Percentiles rank a stretch among this genome's conserved stretches.
Conservation (phyloP, 805 yeast genomes). For the Pichia sporocuriosa region DNA sequence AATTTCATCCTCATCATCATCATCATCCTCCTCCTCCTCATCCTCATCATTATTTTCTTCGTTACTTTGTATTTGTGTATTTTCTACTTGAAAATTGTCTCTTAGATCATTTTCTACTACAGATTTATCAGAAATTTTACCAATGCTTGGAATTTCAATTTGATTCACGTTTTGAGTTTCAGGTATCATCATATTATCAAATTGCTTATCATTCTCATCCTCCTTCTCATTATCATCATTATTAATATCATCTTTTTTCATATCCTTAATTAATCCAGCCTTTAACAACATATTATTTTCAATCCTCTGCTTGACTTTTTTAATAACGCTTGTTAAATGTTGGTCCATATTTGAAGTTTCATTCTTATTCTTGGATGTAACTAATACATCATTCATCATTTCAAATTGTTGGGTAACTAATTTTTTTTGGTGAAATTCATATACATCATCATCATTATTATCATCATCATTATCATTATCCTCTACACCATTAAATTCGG, state of each 20-base stretch:
- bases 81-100: background rate
- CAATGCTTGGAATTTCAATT: too few species aligned
- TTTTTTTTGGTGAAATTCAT: constrained; percentile 5
- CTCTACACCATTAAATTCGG: too few species aligned
- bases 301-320: constrained; percentile 4
- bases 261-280: background rate
- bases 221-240: background rate
- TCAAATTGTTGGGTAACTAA: constrained; percentile 7
- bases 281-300: background rate
- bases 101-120: too few species aligned
- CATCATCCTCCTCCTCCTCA: constrained; percentile 5
- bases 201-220: constrained; percentile 9
- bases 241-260: background rate
- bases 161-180: too few species aligned
- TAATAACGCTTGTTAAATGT: constrained; percentile 1
- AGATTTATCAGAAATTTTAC: too few species aligned
- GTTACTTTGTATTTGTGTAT: background rate
- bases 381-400: constrained; percentile 1
- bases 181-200: constrained; percentile 6
- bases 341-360: too few species aligned
- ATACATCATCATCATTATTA: constrained; percentile 3
- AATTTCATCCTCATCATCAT: constrained; percentile 9
- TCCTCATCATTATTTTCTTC: background rate
- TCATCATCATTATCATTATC: constrained; percentile 1
- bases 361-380: too few species aligned